Base-by-base conservation (phyloP, 805 yeast species). In the Kazachstania taianensis region DNA sequence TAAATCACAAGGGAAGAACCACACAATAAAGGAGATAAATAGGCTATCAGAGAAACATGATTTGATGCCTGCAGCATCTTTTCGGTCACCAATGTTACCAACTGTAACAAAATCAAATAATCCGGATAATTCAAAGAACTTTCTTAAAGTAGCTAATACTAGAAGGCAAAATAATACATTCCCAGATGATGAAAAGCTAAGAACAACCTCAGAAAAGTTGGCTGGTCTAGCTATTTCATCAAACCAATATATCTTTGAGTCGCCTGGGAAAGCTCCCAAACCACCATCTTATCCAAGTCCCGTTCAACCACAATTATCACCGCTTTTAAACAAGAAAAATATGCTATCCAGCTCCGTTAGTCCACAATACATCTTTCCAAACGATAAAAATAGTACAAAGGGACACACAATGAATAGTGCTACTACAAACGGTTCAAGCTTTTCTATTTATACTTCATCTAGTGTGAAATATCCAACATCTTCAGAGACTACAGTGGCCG, bases 181-280 rank as follows among this genome's bases (percentile, higher is more conserved):
- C 2, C 4, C 37, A 5, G 31, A 38, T 25, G 36, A 36, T 8
- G 14, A 22, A 9, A 9, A 31, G 2, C 2, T 34, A 6, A 23
- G 26, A n/a, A 5, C 24, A 30, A 20, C 35, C 8, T 36, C 40
- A 17, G 38, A 36, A 4, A 36, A 33, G 28, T 18, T 40, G 18
- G 38, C 37, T 7, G 43, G 39, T 13, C 24, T 35, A 16, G 39
- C 41, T 5, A 41, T 41, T 13, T 30, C 57, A 29, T 22, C 39
- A 2, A 35, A 36, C 13, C 28, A 39, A 10, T 41, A 32, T 7
- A 26, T 43, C 14, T 78, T 78, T 50, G 59, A 66, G 22, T 78
- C 84, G 0, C 84, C 85, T n/a, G 66, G 85, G 52, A 74, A 62
- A 46, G 82, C 85, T 0, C 86, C 86, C 2, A 69, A 68, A 36